phyloP scores from a whole-genome alignment of 2,329 filamentous ascomycete genomes.

The Endoconidiophora laricicola region DNA sequence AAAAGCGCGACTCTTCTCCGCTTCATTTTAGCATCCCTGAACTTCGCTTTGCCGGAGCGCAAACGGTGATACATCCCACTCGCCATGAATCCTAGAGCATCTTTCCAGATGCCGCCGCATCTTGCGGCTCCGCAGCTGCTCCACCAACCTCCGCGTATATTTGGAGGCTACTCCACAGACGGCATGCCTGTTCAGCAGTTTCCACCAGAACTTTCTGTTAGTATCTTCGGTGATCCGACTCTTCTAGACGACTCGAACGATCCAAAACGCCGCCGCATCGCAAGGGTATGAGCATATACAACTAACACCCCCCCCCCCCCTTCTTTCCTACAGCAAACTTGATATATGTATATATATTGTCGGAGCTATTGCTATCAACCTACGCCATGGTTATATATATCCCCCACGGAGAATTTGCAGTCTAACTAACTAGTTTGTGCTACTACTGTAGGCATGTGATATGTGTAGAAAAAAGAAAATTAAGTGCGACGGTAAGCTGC shows the following conservation, averaged over 20 bases:
- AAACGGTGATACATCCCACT: background rate
- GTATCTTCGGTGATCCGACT: slow-evolving; percentile 41
- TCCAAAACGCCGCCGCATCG: slow-evolving; percentile 76
- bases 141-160: slow-evolving; percentile 53
- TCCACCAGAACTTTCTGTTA: slow-evolving; percentile 36
- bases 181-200: slow-evolving; percentile 40
- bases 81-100: slow-evolving; percentile 33
- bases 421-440: background rate
- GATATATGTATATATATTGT: too few relatives aligned
- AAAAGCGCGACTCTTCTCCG: too few relatives aligned
- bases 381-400: too few relatives aligned
- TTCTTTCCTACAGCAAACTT: too few relatives aligned
- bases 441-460: slow-evolving; percentile 59
- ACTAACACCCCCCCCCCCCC: too few relatives aligned
- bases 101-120: slow-evolving; percentile 38
- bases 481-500: slow-evolving; percentile 93
- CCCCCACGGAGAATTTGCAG: too few relatives aligned
- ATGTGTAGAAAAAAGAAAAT: slow-evolving; percentile 97
- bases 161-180: slow-evolving; percentile 44
- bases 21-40: too few relatives aligned
- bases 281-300: slow-evolving; percentile 39
- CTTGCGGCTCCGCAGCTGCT: slow-evolving; percentile 41
- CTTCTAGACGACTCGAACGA: slow-evolving; percentile 55
- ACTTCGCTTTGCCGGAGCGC: too few relatives aligned
- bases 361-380: too few relatives aligned